phyloP scores from a whole-genome alignment of 352 stramenopile species.

The Globisporangium splendens region DNA sequence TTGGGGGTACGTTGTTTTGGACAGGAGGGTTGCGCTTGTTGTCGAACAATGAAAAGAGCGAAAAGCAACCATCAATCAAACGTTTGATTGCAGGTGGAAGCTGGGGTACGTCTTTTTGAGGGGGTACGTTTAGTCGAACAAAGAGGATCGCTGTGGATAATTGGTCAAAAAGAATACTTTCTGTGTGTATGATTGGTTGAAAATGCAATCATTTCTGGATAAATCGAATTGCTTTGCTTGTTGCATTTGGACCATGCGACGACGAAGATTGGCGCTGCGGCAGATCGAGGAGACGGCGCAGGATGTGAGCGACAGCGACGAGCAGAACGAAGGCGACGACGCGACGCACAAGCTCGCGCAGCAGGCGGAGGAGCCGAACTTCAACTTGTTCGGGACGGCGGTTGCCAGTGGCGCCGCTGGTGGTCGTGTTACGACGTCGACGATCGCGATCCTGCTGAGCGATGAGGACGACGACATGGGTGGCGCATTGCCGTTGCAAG shows the following conservation, averaged over 20 bases:
- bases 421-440: background rate
- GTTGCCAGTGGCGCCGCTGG: background rate
- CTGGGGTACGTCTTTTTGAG: background rate
- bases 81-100: background rate
- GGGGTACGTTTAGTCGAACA: background rate
- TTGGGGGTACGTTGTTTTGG: background rate
- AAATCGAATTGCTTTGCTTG: background rate
- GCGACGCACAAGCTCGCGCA: conserved; percentile 3
- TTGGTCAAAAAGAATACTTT: no score
- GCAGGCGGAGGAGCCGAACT: conserved; percentile 12
- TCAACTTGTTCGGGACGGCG: conserved; percentile 12
- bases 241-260: conserved; percentile 11
- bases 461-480: conserved; percentile 1
- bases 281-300: conserved; percentile 20
- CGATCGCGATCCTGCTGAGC: conserved; percentile 1
- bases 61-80: background rate
- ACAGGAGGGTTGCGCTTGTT: no score
- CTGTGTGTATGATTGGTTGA: no score
- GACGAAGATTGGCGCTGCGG: conserved; percentile 21
- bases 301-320: conserved; percentile 20
- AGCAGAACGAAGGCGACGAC: conserved; percentile 7
- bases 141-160: no score
- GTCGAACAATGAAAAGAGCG: no score
- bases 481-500: background rate
- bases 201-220: no score